Base-by-base conservation (phyloP, 2,329 filamentous ascomycete species). In the Microsporum canis region DNA sequence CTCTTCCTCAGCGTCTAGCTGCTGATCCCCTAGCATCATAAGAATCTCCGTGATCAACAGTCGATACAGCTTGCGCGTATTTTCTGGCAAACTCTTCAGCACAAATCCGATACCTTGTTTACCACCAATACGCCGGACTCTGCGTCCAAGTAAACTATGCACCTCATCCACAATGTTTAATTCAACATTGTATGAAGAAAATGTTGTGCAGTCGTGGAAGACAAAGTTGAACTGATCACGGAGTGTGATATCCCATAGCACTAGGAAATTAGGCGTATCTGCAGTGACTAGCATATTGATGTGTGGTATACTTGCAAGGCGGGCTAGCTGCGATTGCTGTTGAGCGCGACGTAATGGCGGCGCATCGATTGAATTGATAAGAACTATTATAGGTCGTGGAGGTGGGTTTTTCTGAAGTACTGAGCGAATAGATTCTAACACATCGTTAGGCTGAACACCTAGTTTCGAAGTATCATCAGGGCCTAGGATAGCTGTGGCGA, bases 131-230 rank as follows among this genome's bases (percentile, higher is more conserved):
- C 89, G 84, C 58, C 88, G 82, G 27, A 89, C 85, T 67, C 86
- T 90, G 60, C 90, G 84, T 55, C 91, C 91, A 0, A 97, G 82
- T 0, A 96, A 81, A 68, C 89, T 86, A 71, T 96, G 89, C 12
- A 97, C 91, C 64, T 91, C 88, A 71, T 97, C 91, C 2, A 97
- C 90, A 1, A 89, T 85, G 68, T 95, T 89, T 5, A 90, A 77
- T 71, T 96, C 91, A 2, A 82, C 80, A 8, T 81, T 78, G 67
- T 88, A 89, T 0, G 89, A 81, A 0, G 83, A 80, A 70, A 96
- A 96, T 0, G 94, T 97, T 0, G 94, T 97, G 68, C 88, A 88
- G 76, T 99, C 91, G 76, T 99, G 94, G 74, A 95, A 96, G 33
- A 90, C 78, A 67, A 96, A 91, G 71, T 88, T 88, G 74, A 91